Evolutionary conservation across 1,284 basidiomycete species (phyloP).

Genomic region (Ceratobasidium sp.): DNA sequence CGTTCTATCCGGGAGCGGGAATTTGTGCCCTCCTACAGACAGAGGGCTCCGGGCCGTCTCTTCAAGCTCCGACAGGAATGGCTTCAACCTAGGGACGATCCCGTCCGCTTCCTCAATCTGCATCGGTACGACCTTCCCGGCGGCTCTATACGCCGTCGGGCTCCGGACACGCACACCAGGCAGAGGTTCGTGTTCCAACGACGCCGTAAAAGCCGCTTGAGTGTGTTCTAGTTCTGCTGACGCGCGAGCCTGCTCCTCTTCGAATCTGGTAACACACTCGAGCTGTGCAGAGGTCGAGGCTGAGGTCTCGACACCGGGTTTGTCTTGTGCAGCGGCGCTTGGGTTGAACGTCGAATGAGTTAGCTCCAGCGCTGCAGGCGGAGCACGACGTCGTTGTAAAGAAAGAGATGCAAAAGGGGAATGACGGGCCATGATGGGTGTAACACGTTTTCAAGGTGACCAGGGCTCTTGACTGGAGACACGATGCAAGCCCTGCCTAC

Average conservation of each 20-base stretch:
- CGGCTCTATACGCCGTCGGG: slow-evolving; percentile 23
- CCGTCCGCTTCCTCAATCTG: slow-evolving; percentile 7
- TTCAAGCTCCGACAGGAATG: neutral
- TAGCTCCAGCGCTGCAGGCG: slow-evolving; percentile 25
- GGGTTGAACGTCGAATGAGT: slow-evolving; percentile 18
- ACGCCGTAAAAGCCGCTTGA: slow-evolving; percentile 39
- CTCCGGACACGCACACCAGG: slow-evolving; percentile 37
- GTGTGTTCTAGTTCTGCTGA: slow-evolving; percentile 41
- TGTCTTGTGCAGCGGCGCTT: neutral
- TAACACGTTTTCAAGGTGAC: slow-evolving; percentile 3
- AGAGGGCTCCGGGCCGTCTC: neutral
- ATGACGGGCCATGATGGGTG: slow-evolving; percentile 18
- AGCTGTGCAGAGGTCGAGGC: neutral
- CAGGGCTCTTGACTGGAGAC: neutral
- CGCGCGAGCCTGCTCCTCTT: slow-evolving; percentile 36
- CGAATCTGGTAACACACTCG: slow-evolving; percentile 7
- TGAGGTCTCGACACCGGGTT: slow-evolving; percentile 1
- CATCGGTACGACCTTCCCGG: slow-evolving; percentile 37
- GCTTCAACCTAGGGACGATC: no score
- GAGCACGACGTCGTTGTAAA: slow-evolving; percentile 31
- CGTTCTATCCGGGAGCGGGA: slow-evolving; percentile 2
- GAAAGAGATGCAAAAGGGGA: slow-evolving; percentile 25
- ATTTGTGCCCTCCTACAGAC: slow-evolving; percentile 30
- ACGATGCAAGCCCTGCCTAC: slow-evolving; percentile 2
- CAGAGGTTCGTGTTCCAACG: slow-evolving; percentile 28